Percentiles rank a stretch among this genome's conserved stretches.
Conservation (phyloP, 2,329 filamentous ascomycete genomes). For the Colletotrichum chrysophilum region DNA sequence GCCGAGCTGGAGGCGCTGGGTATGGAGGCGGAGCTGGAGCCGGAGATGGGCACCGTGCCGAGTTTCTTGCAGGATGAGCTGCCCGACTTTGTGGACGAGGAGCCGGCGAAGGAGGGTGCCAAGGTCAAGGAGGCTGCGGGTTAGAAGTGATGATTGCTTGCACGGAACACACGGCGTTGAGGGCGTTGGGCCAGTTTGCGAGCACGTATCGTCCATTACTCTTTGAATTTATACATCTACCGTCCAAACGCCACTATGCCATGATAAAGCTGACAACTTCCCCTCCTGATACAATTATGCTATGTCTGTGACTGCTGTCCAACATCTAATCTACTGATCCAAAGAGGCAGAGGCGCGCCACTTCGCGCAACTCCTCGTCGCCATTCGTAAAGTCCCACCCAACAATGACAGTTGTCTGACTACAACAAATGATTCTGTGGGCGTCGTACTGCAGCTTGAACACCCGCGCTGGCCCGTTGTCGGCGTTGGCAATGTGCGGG, state of each 20-base stretch:
- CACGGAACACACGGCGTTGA: not conserved
- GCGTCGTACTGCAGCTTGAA: conserved; percentile 98
- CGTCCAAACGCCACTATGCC: not conserved
- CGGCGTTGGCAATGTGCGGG: conserved; percentile 49
- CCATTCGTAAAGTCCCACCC: conserved; percentile 97
- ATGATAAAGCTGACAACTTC: not conserved
- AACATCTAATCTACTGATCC: conserved; percentile 58
- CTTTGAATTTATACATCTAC: not conserved
- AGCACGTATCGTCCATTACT: not conserved
- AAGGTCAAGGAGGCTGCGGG: conserved; percentile 83
- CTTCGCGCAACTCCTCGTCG: conserved; percentile 80
- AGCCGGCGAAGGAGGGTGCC: conserved; percentile 72
- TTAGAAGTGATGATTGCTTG: not conserved
- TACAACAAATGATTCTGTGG: conserved; percentile 91
- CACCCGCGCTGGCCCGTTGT: conserved; percentile 66
- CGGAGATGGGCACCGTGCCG: conserved; percentile 69
- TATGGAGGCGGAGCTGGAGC: conserved; percentile 90
- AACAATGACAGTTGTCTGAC: conserved; percentile 88
- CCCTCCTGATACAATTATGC: not conserved
- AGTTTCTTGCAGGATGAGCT: conserved; percentile 89
- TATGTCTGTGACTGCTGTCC: conserved; percentile 10
- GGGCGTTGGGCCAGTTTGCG: not conserved
- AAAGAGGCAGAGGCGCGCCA: conserved; percentile 84
- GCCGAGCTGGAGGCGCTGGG: conserved; percentile 94
- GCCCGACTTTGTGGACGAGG: conserved; percentile 92